Evolutionary conservation across 345 rosid genomes (phyloP), one percentile per base, ranked within the genome.

Genomic region (Gossypium ekmanianum): DNA sequence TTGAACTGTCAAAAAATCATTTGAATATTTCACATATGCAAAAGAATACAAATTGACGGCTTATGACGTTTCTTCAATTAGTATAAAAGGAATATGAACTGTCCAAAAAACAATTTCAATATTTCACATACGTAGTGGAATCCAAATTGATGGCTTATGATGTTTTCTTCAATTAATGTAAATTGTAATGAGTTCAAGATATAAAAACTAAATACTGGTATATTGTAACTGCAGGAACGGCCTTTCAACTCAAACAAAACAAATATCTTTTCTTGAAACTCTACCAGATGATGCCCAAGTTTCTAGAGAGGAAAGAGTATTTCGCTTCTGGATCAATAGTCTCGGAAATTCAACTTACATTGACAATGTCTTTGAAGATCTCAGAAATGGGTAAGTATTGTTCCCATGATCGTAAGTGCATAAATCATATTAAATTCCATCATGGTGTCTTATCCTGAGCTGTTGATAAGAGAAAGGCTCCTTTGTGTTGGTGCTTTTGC

Each of bases 251-350:
- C n/a, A 87, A 85, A 89, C 94, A 58, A 90, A 91, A 61, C 96
- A 90, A 81, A 89, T 93, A 81, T 87, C 93, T 58, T 91, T 95
- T 56, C 94, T 91, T 13, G 97, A 92, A 77, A 83, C 81, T 76
- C 83, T 85, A 45, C 88, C 91, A 4, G 98, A 93, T 81, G 99
- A 95, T 83, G 79, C 88, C 16, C 98, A 85, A 79, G 84, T 91
- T 58, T 91, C 98, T 45, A 91, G 94, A 90, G 99, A 95, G 85
- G 99, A 95, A 79, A 88, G 89, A 79, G 87, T 95, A 73, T 95
- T 95, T 87, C 94, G 99, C 74, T 89, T 95, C 61, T 95, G 99
- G 98, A 88, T 95, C 70, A 95, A 95, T 79, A 95, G 97, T 85
- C 84, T 92, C 67, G 99, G 94, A 80, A 85, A 91, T 82, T 89